Base-by-base conservation (phyloP, 768 basidiomycete genomes). In the Hericium erinaceus region DNA sequence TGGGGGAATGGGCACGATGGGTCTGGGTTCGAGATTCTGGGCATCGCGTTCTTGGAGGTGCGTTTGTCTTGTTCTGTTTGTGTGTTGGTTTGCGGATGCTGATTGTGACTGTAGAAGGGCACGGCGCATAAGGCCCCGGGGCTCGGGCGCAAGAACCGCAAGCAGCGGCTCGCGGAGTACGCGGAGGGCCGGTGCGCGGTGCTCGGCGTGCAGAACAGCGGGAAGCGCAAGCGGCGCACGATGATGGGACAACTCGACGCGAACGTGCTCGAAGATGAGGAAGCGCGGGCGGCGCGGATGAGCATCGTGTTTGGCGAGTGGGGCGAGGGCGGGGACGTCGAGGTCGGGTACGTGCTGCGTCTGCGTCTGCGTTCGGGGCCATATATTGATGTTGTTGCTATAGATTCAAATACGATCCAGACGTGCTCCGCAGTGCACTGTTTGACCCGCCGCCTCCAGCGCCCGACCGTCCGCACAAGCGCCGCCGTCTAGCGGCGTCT, bases 1-100 rank as follows among this genome's bases (percentile, higher is more conserved):
- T 89, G 88, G 89, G 87, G 87, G n/a, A 81, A 79, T 61, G 82
- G 84, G 2, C 89, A 89, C 61, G 87, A 89, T 60, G 89, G 88
- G 22, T 82, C 84, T 64, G 87, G 83, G 24, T 77, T 89, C 63
- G 89, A 89, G 72, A 78, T 90, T 55, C 68, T 89, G 16, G 74
- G 73, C 24, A 85, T 81, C 16, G 75, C 81, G 61, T 83, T 87
- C 66, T 77, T 82, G 50, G 74, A 82, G 75, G 89, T 89, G 61
- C 39, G 81, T 60, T 11, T 37, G 10, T 55, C 57, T 11, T 22
- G 48, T 37, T 58, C 15, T 44, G n/a, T 24, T 28, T 15, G 51
- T 28, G 44, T 9, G 18, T 12, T 51, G 48, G 0, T 39, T 37
- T 11, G 22, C 37, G 53, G 37, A 22, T 38, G 16, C 59, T 85